These are phyloP conservation scores for Luzula sylvatica DNA, from an alignment of 176 grass and related monocot genomes.

Conservation along the genomic window DNA sequence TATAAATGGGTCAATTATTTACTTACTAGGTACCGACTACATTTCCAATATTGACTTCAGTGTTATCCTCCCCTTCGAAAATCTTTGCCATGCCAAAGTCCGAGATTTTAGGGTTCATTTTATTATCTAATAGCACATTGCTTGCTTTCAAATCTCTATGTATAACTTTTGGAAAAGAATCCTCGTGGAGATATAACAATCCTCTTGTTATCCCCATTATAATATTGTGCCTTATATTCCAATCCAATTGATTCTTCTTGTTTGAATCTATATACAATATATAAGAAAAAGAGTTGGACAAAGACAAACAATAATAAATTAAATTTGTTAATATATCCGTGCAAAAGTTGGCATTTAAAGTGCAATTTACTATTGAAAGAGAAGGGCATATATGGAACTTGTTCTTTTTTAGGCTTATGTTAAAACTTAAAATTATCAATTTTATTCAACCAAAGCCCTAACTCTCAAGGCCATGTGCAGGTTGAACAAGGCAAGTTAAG, in stretches of 20 bases:
- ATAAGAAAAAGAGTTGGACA: neutral
- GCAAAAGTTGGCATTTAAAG: too few species aligned
- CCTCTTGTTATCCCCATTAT: conserved; percentile 70
- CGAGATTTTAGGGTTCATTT: conserved; percentile 95
- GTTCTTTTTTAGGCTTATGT: neutral
- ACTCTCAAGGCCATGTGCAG: too few species aligned
- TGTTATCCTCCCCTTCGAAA: conserved; percentile 39
- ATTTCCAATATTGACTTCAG: conserved; percentile 50
- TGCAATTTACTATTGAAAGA: too few species aligned
- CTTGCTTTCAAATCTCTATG: conserved; percentile 85
- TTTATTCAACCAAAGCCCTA: too few species aligned
- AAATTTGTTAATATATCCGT: neutral
- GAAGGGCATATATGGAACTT: too few species aligned
- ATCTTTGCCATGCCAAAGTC: conserved; percentile 97
- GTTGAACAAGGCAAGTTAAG: too few species aligned
- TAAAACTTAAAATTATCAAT: too few species aligned
- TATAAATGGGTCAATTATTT: neutral
- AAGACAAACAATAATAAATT: neutral
- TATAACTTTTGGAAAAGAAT: conserved; percentile 62
- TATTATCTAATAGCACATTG: conserved; percentile 82
- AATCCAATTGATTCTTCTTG: conserved; percentile 56
- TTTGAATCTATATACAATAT: conserved; percentile 18
- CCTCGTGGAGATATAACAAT: conserved; percentile 87
- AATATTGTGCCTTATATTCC: conserved; percentile 58
- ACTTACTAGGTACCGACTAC: conserved; percentile 82